A percentile compares a stretch with the other conserved stretches of the same genome.
These are phyloP conservation scores for Penicillium paneum DNA, from an alignment of 2,329 filamentous ascomycete genomes.

Conservation along the genomic window DNA sequence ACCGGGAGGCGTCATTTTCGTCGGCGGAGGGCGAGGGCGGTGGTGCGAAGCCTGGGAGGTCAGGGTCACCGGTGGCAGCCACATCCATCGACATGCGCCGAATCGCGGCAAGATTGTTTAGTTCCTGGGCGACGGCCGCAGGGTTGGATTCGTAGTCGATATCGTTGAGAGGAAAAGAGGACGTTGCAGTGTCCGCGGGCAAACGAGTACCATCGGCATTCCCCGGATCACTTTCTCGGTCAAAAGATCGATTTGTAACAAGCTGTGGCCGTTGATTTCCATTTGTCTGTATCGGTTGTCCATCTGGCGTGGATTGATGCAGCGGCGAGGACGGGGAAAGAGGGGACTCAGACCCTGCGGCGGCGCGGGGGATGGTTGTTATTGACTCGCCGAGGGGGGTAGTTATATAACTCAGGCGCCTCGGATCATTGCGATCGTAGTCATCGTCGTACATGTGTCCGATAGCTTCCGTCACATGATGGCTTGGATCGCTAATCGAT, in stretches of 20 bases:
- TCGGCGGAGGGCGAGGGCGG: slow-evolving; percentile 53
- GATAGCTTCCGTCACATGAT: slow-evolving; percentile 93
- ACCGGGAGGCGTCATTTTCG: slow-evolving; percentile 79
- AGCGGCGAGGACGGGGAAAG: slow-evolving; percentile 29
- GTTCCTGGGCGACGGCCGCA: slow-evolving; percentile 82
- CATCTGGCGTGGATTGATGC: slow-evolving; percentile 36
- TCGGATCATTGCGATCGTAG: slow-evolving; percentile 58
- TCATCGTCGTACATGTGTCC: slow-evolving; percentile 83
- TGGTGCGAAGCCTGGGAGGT: slow-evolving; percentile 45
- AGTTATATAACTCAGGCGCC: slow-evolving; percentile 72
- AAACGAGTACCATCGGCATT: slow-evolving; percentile 54
- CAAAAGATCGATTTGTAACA: slow-evolving; percentile 29
- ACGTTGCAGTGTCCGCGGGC: slow-evolving; percentile 55
- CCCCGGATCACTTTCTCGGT: slow-evolving; percentile 50
- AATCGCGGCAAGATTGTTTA: slow-evolving; percentile 87
- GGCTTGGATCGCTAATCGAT: slow-evolving; percentile 80
- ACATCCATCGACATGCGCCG: slow-evolving; percentile 95
- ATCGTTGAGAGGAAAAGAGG: slow-evolving; percentile 72
- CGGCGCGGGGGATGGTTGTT: slow-evolving; percentile 36
- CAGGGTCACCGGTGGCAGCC: slow-evolving; percentile 59
- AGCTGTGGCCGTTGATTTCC: slow-evolving; percentile 30
- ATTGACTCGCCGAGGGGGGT: slow-evolving; percentile 46
- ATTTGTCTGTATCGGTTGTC: slow-evolving; percentile 29
- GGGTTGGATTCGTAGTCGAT: slow-evolving; percentile 88
- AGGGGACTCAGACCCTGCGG: slow-evolving; percentile 27